These are phyloP conservation scores for Chrysoporthe austroafricana DNA, from an alignment of 2,329 filamentous ascomycete species.

Conservation along the genomic window DNA sequence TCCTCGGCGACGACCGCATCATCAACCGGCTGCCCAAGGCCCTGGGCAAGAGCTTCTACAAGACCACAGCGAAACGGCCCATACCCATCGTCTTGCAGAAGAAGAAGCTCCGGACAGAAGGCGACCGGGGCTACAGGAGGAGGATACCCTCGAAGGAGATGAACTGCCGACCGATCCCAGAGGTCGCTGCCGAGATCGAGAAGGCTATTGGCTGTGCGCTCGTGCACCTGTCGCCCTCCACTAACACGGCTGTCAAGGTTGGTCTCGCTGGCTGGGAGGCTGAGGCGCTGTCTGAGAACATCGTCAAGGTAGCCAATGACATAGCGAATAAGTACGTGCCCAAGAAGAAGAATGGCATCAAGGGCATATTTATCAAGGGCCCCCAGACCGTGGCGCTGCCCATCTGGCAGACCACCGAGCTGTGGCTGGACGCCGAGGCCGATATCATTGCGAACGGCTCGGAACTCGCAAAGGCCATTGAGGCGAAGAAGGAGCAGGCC, in stretches of 20 bases:
- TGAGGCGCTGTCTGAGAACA: constrained; percentile 79
- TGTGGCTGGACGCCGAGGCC: constrained; percentile 81
- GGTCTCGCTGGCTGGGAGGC: constrained; percentile 75
- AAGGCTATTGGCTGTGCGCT: constrained; percentile 77
- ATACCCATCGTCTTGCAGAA: constrained; percentile 74
- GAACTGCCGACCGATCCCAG: constrained; percentile 59
- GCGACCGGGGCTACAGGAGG: constrained; percentile 57
- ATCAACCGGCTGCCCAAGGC: constrained; percentile 72
- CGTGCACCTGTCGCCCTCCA: constrained; percentile 77
- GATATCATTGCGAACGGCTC: constrained; percentile 66
- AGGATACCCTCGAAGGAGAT: constrained; percentile 52
- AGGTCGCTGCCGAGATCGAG: constrained; percentile 80
- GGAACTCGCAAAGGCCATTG: constrained; percentile 51
- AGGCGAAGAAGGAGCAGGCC: constrained; percentile 50
- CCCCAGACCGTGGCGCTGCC: constrained; percentile 85
- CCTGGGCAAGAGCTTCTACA: constrained; percentile 93
- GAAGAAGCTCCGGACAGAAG: constrained; percentile 57
- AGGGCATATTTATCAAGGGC: constrained; percentile 86
- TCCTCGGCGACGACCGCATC: constrained; percentile 90
- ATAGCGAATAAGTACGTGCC: constrained; percentile 81
- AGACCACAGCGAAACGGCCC: constrained; percentile 79
- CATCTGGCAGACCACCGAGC: constrained; percentile 91
- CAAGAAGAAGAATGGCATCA: constrained; percentile 85
- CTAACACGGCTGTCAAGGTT: constrained; percentile 80
- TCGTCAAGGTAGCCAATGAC: constrained; percentile 69